Evolutionary conservation across 805 yeast genomes (phyloP).

Genomic region (Saturnispora kantuleensis): DNA sequence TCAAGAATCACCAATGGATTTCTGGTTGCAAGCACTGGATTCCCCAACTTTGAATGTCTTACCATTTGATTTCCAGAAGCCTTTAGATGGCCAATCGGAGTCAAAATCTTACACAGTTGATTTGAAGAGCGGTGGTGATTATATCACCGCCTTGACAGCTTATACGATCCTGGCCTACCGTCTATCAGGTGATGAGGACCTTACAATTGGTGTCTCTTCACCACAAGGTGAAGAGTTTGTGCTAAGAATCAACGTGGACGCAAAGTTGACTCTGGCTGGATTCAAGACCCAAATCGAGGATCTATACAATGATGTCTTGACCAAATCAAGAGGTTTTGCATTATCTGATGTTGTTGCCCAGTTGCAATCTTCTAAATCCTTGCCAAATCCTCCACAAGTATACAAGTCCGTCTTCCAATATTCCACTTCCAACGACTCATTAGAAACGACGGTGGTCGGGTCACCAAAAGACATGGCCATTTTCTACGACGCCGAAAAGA

Average conservation of each 20-base stretch:
- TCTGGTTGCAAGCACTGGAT: constrained; percentile 59
- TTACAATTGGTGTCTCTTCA: constrained; percentile 74
- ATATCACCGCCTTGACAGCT: constrained; percentile 49
- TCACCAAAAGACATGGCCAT: constrained; percentile 58
- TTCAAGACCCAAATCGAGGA: constrained; percentile 37
- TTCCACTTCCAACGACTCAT: constrained; percentile 26
- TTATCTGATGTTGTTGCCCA: constrained; percentile 47
- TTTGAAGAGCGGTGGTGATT: constrained; percentile 20
- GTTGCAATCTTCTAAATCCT: constrained; percentile 38
- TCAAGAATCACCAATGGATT: constrained; percentile 21
- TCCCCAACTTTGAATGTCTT: constrained; percentile 79
- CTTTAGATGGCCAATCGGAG: constrained; percentile 55
- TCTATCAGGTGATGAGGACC: constrained; percentile 89
- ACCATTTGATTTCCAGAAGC: constrained; percentile 81
- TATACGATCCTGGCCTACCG: constrained; percentile 67
- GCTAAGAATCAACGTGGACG: constrained; percentile 48
- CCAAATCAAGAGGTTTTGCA: constrained; percentile 28
- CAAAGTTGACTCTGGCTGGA: constrained; percentile 43
- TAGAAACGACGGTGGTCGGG: constrained; percentile 40
- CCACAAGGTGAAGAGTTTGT: constrained; percentile 42
- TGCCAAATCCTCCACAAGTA: constrained; percentile 52
- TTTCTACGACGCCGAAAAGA: constrained; percentile 29
- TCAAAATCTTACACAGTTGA: constrained; percentile 36
- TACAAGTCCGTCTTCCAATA: constrained; percentile 54
- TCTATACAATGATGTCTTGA: constrained; percentile 28